phyloP scores from a whole-genome alignment of 441 rosid genomes.

The Populus trichocarpa region DNA sequence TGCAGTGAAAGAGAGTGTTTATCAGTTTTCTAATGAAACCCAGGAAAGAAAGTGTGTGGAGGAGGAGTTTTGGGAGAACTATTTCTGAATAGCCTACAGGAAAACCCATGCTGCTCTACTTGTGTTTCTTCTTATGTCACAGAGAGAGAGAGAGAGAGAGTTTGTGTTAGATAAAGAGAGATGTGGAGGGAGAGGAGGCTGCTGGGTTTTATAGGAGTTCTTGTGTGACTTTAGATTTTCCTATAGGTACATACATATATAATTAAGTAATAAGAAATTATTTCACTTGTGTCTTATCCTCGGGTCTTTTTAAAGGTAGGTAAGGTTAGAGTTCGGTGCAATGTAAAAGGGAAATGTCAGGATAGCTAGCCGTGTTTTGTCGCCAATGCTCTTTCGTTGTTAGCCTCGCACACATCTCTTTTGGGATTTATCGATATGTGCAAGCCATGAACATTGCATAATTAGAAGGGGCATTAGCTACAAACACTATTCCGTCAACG shows the following conservation, averaged over 20 bases:
- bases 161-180: not conserved
- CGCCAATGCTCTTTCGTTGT: not conserved
- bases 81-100: slow-evolving; percentile 80
- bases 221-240: not conserved
- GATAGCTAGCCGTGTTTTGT: not conserved
- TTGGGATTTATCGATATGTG: no score
- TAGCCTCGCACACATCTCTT: no score
- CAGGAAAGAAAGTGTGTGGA: slow-evolving; percentile 64
- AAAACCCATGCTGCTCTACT: slow-evolving; percentile 53
- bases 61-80: slow-evolving; percentile 65
- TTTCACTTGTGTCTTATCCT: slow-evolving; percentile 15
- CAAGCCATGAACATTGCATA: no score
- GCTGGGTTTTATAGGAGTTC: not conserved
- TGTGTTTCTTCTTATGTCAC: not conserved
- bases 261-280: not conserved
- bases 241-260: not conserved
- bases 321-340: not conserved
- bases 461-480: no score
- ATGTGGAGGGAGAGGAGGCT: slow-evolving; percentile 8
- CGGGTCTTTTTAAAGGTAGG: not conserved
- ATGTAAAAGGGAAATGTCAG: not conserved
- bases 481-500: no score
- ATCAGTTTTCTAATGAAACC: slow-evolving; percentile 53
- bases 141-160: no score
- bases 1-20: slow-evolving; percentile 39